Base-by-base conservation (phyloP, 2,329 filamentous ascomycete genomes). In the Hypoxylon sp. region DNA sequence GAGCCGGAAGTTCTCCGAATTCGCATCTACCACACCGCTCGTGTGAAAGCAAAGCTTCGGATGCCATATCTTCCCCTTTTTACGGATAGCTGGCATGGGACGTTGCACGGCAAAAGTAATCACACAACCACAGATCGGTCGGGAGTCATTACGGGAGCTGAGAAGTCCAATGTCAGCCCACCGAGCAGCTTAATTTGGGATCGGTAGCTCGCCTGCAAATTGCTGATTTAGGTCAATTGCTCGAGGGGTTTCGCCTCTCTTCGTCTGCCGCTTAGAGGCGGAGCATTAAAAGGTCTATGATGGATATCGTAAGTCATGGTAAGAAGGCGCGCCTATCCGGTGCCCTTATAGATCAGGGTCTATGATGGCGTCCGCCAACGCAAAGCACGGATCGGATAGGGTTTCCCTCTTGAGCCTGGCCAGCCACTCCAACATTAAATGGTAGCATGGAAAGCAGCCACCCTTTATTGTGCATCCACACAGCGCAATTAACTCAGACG, bases 401-500 rank as follows among this genome's bases (percentile, higher is more conserved):
- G 33, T 63, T 69, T 60, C 67, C 67, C 32, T 61, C 33, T 67
- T 69, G 58, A 69, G 67, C 50, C 36, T 54, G 51, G 48, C 49
- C 18, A 42, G 52, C 22, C 55, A 52, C 50, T 66, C 52, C 55
- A 66, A 66, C 55, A 61, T 61, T 53, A 67, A 51, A 64, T 44
- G n/a, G 60, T 58, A 65, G 62, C 66, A 30, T 46, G 54, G 52
- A 57, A 53, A 49, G 49, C 49, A 52, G 55, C 48, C 56, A 52
- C 46, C 59, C 61, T 53, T 53, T 51, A 51, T 42, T 61, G 67
- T 67, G 44, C 54, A 55, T 61, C 61, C 64, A 64, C 67, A 69
- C 67, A 3, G 44, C 61, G 54, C 58, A 69, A 63, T 67, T 65
- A 62, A 69, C 55, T 62, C 61, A 63, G 55, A 67, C 67, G 64